Conservation (phyloP, 2,329 filamentous ascomycete species). For the Aspergillus luchuensis region DNA sequence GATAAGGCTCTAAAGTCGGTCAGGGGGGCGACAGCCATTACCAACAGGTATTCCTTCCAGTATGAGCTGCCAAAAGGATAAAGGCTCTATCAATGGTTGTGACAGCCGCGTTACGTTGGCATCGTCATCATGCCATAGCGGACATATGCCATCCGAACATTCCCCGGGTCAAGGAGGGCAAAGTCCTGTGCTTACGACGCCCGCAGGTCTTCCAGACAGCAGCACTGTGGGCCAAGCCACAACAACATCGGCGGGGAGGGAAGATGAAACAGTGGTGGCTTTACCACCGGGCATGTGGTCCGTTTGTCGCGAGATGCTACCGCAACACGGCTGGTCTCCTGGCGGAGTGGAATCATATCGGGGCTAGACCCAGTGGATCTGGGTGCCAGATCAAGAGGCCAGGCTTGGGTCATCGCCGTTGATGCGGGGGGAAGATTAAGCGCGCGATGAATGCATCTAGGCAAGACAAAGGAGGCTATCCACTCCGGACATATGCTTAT, state of each 20-base stretch:
- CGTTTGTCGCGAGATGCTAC: not conserved
- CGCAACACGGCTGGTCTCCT: not conserved
- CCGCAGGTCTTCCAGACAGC: conserved; percentile 22
- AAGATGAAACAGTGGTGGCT: not conserved
- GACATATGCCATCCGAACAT: not conserved
- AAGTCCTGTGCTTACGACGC: conserved; percentile 15
- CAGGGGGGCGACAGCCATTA: not conserved
- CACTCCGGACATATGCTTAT: no score
- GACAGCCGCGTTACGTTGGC: conserved; percentile 7
- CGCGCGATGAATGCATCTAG: no score
- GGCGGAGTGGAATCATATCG: not conserved
- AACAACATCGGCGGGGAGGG: conserved; percentile 13
- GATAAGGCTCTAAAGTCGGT: no score
- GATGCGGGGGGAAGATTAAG: no score
- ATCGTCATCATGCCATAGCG: conserved; percentile 3
- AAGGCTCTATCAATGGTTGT: not conserved
- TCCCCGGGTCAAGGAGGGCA: not conserved
- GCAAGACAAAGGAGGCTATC: no score
- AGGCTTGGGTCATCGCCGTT: no score
- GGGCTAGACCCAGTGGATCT: not conserved
- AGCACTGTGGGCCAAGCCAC: conserved; percentile 29
- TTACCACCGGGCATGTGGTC: not conserved
- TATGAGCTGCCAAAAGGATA: not conserved
- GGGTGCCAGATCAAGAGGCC: not conserved
- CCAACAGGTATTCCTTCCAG: not conserved